Base-by-base conservation (phyloP, 2,329 filamentous ascomycete genomes). In the Rosellinia necatrix region DNA sequence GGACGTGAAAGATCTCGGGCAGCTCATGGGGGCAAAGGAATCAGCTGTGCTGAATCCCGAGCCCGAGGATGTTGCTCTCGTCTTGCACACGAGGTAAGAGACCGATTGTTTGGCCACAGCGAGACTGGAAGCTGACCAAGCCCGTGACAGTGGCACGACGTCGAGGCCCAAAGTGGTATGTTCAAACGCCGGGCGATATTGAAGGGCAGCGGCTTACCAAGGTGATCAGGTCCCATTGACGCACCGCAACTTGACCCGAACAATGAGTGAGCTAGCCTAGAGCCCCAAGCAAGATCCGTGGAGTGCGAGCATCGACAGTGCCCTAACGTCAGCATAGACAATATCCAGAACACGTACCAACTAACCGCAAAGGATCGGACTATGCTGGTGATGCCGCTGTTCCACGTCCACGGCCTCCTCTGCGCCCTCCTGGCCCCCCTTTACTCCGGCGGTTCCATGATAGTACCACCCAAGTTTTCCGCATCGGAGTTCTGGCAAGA, bases 371-470 rank as follows among this genome's bases (percentile, higher is more conserved):
- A 80, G 49, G 91, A 96, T 72, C 85, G 91, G 42, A 93, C 91
- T 24, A 87, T 92, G 81, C 81, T 96, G 13, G 90, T 96, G 58
- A 96, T 96, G 91, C 91, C 91, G 15, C 81, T 96, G 2, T 96
- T 96, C 80, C 91, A 96, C 74, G 91, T 96, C 44, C 91, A 94
- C 70, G 91, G 91, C n/a, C 81, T 96, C 2, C 80, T 96, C 12
- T 92, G 91, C 58, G 91, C 85, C 17, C 89, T 96, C 65, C 81
- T 96, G 3, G 89, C 90, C 1, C 89, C 91, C 1, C 79, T 96
- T 9, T 79, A 81, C 63, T 88, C 88, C 2, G 88, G 88, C 25
- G 90, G 91, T 52, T 92, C 90, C 6, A 88, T 92, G 58, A 80
- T 96, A 54, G 88, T 96, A 4, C 91, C 91, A 2, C 67, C 79